Evolutionary conservation across 2,329 filamentous ascomycete genomes (phyloP).

Genomic region (Fusarium burgessii): DNA sequence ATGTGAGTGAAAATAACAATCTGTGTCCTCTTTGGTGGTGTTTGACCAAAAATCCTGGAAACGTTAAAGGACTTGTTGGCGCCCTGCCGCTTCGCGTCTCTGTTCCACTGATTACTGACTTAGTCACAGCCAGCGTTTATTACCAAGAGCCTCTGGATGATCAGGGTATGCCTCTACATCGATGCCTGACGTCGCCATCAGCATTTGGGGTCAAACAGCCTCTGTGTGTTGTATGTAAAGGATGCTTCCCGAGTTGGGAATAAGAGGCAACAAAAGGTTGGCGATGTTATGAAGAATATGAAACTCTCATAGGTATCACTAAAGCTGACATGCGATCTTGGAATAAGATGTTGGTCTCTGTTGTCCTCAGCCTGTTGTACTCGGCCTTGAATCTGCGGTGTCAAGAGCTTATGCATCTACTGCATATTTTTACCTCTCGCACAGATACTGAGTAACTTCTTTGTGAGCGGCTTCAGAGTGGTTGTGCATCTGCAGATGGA

Average conservation of each 20-base stretch:
- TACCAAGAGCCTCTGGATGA: neutral
- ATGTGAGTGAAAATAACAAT: neutral
- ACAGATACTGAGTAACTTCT: neutral
- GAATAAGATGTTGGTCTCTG: neutral
- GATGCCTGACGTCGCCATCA: neutral
- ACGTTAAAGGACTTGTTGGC: neutral
- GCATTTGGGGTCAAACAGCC: neutral
- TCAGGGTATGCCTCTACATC: neutral
- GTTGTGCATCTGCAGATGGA: neutral
- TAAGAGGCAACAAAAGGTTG: neutral
- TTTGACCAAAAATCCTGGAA: neutral
- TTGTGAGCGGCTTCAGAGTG: neutral
- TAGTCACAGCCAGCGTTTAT: neutral
- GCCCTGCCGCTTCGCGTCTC: neutral
- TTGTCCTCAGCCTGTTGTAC: neutral
- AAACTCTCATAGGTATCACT: neutral
- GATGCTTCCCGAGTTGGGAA: neutral
- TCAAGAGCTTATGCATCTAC: too few species aligned
- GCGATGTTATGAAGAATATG: too few species aligned
- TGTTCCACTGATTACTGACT: neutral
- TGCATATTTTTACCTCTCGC: neutral
- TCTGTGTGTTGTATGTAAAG: neutral
- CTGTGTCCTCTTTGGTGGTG: neutral
- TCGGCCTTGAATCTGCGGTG: neutral
- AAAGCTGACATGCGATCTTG: neutral